A percentile compares a stretch with the other conserved stretches of the same genome.
Evolutionary conservation across 1,284 basidiomycete species (phyloP).

Genomic region (Takashimella koratensis): DNA sequence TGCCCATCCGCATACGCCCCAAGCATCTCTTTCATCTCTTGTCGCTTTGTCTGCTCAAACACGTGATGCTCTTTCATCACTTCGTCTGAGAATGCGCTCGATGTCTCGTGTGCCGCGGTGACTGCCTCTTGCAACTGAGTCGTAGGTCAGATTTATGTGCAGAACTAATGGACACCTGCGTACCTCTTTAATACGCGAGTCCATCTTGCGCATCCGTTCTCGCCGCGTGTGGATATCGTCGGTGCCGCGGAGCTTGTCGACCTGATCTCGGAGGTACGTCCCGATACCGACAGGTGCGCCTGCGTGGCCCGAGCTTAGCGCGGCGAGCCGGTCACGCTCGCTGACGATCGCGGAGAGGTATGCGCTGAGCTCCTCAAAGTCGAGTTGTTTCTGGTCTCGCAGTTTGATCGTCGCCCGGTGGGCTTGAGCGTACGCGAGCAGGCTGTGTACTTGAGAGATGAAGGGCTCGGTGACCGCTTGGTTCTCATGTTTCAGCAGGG

Average conservation of each 20-base stretch:
- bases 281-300: slow-evolving; percentile 63
- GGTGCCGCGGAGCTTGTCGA: slow-evolving; percentile 84
- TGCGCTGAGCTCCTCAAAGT: slow-evolving; percentile 95
- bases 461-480: slow-evolving; percentile 81
- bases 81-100: slow-evolving; percentile 90
- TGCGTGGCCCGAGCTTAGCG: slow-evolving; percentile 61
- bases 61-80: slow-evolving; percentile 83
- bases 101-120: slow-evolving; percentile 88
- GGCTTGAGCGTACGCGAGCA: slow-evolving; percentile 81
- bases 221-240: slow-evolving; percentile 85
- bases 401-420: slow-evolving; percentile 89
- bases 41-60: slow-evolving; percentile 84
- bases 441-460: slow-evolving; percentile 80
- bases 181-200: slow-evolving; percentile 91
- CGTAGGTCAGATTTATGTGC: slow-evolving; percentile 1
- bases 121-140: slow-evolving; percentile 89
- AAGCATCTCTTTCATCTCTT: slow-evolving; percentile 94
- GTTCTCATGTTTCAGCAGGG: slow-evolving; percentile 81
- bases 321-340: slow-evolving; percentile 87
- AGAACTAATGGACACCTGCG: slow-evolving; percentile 23
- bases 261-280: slow-evolving; percentile 88
- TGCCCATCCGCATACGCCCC: slow-evolving; percentile 85
- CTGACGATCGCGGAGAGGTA: slow-evolving; percentile 86
- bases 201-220: slow-evolving; percentile 87
- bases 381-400: slow-evolving; percentile 96